These are phyloP conservation scores for Dalbergia cochinchinensis DNA, from an alignment of 306 rosid genomes.

Conservation along the genomic window DNA sequence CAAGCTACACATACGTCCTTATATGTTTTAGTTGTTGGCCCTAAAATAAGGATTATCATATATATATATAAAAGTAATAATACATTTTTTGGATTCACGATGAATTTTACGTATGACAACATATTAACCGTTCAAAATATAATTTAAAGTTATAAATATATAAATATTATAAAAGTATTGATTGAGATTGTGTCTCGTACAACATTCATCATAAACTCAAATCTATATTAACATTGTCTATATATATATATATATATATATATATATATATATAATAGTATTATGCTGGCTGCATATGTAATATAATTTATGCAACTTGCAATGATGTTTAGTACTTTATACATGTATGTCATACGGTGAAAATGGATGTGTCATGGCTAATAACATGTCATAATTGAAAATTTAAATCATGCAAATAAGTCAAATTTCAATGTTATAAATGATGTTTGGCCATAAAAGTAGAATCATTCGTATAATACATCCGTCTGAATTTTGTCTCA, in stretches of 20 bases:
- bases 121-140: too few relatives aligned
- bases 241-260: too few relatives aligned
- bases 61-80: too few relatives aligned
- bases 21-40: not conserved
- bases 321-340: constrained; percentile 7
- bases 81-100: too few relatives aligned
- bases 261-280: too few relatives aligned
- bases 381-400: constrained; percentile 2
- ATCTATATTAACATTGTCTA: not conserved
- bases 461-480: constrained; percentile 16
- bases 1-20: not conserved
- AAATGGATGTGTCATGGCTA: not conserved
- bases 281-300: not conserved
- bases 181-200: too few relatives aligned
- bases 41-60: not conserved
- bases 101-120: too few relatives aligned
- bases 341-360: not conserved
- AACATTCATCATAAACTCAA: too few relatives aligned
- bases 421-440: constrained; percentile 7
- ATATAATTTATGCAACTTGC: not conserved
- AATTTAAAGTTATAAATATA: too few relatives aligned
- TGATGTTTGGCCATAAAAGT: constrained; percentile 39
- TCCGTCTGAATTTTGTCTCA: constrained; percentile 33
- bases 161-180: too few relatives aligned
- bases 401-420: constrained; percentile 16